phyloP scores from a whole-genome alignment of 2,329 filamentous ascomycete species.

The Canariomyces notabilis region DNA sequence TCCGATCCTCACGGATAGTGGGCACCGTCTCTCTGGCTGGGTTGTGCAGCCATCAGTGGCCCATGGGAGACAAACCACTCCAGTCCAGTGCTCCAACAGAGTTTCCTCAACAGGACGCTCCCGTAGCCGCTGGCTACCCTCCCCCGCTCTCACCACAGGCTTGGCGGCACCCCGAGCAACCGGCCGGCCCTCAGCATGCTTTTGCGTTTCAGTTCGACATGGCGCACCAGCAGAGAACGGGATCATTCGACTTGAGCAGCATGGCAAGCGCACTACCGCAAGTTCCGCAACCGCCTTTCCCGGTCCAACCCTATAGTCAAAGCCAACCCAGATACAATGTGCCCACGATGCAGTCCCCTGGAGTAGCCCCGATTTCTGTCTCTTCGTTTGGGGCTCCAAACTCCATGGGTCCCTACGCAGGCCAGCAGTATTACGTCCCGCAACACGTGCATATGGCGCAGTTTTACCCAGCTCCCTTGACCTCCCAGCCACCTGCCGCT shows the following conservation, averaged over 20 bases:
- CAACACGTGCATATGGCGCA: slow-evolving; percentile 40
- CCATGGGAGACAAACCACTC: slow-evolving; percentile 25
- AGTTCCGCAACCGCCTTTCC: slow-evolving; percentile 39
- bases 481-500: slow-evolving; percentile 32
- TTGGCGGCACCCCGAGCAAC: slow-evolving; percentile 25
- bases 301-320: slow-evolving; percentile 35
- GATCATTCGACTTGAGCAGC: slow-evolving; percentile 43
- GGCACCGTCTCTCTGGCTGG: neutral
- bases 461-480: slow-evolving; percentile 40
- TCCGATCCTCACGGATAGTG: neutral
- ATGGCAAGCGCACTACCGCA: slow-evolving; percentile 43
- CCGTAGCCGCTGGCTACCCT: slow-evolving; percentile 20
- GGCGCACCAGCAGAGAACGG: slow-evolving; percentile 31
- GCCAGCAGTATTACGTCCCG: slow-evolving; percentile 44
- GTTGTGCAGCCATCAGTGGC: neutral
- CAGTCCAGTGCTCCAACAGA: slow-evolving; percentile 28
- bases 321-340: slow-evolving; percentile 31
- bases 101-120: slow-evolving; percentile 25
- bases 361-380: slow-evolving; percentile 9
- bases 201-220: slow-evolving; percentile 42
- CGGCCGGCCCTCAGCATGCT: slow-evolving; percentile 33
- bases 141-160: slow-evolving; percentile 20
- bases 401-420: slow-evolving; percentile 34
- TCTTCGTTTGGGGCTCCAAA: slow-evolving; percentile 36
- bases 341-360: slow-evolving; percentile 26